phyloP scores from a whole-genome alignment of 148 eudicot genomes.

The Rhododendron simsii region DNA sequence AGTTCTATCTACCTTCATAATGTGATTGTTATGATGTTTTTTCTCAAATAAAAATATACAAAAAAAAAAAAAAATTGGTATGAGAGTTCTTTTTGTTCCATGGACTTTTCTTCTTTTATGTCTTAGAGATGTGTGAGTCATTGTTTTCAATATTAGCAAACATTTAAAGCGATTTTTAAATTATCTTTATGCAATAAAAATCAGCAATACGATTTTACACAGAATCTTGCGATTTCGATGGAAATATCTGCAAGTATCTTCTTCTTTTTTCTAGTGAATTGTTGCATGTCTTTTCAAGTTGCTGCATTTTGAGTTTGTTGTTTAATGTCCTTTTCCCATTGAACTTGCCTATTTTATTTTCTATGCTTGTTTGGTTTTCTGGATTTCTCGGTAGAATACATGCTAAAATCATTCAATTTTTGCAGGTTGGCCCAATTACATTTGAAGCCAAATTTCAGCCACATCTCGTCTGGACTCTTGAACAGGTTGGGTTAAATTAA shows the following conservation, averaged over 20 bases:
- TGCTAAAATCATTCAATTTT: slow-evolving; percentile 11
- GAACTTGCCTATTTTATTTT: background rate
- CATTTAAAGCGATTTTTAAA: background rate
- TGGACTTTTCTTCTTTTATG: background rate
- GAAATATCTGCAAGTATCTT: background rate
- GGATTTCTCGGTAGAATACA: background rate
- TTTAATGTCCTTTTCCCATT: background rate
- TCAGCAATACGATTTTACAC: background rate
- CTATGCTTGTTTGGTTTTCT: background rate
- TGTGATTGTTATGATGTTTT: background rate
- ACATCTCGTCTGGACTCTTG: slow-evolving; percentile 87
- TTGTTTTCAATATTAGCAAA: background rate
- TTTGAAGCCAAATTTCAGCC: slow-evolving; percentile 77
- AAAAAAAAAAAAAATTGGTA: background rate
- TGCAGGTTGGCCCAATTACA: slow-evolving; percentile 75
- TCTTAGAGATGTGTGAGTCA: background rate
- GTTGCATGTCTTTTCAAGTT: background rate
- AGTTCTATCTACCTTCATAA: background rate
- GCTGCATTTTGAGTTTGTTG: background rate
- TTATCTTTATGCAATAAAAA: background rate
- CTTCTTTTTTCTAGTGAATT: background rate
- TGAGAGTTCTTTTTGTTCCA: background rate
- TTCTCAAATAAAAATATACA: background rate
- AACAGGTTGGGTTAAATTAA: slow-evolving; percentile 52
- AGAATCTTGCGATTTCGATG: background rate